Evolutionary conservation across 768 basidiomycete species (phyloP).

Genomic region (Galerina sulciceps): DNA sequence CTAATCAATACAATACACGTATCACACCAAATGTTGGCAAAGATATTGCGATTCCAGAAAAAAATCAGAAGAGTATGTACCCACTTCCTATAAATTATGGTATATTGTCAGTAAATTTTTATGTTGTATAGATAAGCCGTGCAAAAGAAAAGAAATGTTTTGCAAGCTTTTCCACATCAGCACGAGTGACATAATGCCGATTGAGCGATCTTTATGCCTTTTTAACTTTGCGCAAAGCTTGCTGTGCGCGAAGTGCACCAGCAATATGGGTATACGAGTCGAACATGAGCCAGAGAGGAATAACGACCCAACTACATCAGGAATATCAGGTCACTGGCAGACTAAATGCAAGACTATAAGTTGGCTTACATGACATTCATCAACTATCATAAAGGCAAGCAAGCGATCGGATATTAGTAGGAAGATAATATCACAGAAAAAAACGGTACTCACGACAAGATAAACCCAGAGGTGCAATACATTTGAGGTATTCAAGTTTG

Average conservation of each 20-base stretch:
- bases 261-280: conserved; percentile 80
- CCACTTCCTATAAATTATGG: too few relatives aligned
- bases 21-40: too few relatives aligned
- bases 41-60: too few relatives aligned
- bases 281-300: conserved; percentile 77
- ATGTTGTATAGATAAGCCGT: too few relatives aligned
- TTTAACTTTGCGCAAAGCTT: conserved; percentile 17
- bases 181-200: neutral
- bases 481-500: conserved; percentile 73
- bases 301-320: conserved; percentile 70
- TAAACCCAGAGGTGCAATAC: conserved; percentile 79
- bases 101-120: too few relatives aligned
- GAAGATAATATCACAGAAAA: neutral
- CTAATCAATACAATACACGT: too few relatives aligned
- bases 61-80: too few relatives aligned
- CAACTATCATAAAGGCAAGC: conserved; percentile 47
- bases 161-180: too few relatives aligned
- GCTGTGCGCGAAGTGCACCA: conserved; percentile 51
- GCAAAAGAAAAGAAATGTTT: too few relatives aligned
- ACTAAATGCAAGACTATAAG: neutral
- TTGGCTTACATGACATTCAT: conserved; percentile 77
- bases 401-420: neutral
- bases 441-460: conserved; percentile 60
- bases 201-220: neutral
- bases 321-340: neutral